Evolutionary conservation across 345 rosid genomes (phyloP).

Genomic region (Clarkia xantiana): DNA sequence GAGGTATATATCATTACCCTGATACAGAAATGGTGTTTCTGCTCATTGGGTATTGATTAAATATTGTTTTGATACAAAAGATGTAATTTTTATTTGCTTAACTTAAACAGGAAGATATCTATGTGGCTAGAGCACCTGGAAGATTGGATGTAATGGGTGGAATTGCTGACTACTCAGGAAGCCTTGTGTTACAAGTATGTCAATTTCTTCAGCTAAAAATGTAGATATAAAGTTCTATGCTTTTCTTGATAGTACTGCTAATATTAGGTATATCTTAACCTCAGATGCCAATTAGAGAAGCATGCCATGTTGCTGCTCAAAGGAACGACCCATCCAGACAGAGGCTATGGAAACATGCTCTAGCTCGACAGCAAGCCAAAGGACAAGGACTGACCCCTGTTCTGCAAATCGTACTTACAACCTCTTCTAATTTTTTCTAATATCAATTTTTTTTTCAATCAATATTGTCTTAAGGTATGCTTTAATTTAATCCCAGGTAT

Average conservation of each 20-base stretch:
- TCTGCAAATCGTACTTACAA: conserved; percentile 69
- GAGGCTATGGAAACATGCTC: conserved; percentile 95
- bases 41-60: not conserved
- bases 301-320: conserved; percentile 95
- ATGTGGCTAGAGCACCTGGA: conserved; percentile 95
- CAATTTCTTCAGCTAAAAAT: not conserved
- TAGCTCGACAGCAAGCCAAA: conserved; percentile 75
- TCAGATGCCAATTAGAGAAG: conserved; percentile 97
- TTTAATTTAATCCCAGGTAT: conserved; percentile 42
- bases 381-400: conserved; percentile 79
- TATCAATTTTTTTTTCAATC: too few relatives aligned
- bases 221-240: too few relatives aligned
- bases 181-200: conserved; percentile 87
- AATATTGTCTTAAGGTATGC: not conserved
- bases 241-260: too few relatives aligned
- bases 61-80: not conserved
- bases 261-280: not conserved
- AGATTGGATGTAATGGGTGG: conserved; percentile 99
- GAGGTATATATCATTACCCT: too few relatives aligned
- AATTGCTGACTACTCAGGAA: conserved; percentile 97
- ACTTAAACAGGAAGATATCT: conserved; percentile 64
- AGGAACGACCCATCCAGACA: conserved; percentile 76
- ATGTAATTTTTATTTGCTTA: not conserved
- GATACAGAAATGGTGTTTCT: not conserved
- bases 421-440: too few relatives aligned